These are phyloP conservation scores for Micractinium sp. DNA, from an alignment of 139 green algal genomes.

Conservation along the genomic window DNA sequence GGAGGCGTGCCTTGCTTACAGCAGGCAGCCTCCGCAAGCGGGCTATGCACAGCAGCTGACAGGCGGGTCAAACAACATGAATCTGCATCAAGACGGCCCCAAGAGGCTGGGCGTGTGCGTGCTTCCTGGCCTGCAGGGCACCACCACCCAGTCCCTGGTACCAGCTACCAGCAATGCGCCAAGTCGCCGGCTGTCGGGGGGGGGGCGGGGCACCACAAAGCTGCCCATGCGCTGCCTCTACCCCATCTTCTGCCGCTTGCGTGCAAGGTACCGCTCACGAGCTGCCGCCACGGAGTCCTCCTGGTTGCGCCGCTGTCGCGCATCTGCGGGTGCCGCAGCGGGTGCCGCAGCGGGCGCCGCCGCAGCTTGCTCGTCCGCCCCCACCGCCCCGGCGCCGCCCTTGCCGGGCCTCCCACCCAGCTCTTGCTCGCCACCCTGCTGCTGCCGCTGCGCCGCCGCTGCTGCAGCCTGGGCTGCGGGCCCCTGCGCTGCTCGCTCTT, in stretches of 20 bases:
- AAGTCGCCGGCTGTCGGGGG: no score
- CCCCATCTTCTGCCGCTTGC: constrained; percentile 62
- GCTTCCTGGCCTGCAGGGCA: no score
- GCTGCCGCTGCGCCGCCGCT: background rate
- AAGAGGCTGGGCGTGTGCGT: background rate
- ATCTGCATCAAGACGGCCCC: no score
- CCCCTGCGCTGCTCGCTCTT: background rate
- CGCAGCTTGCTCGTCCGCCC: no score
- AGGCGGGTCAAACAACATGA: no score
- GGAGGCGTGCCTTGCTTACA: no score
- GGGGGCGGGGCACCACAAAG: background rate
- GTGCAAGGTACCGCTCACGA: constrained; percentile 80
- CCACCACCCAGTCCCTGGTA: no score
- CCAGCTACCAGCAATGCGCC: no score
- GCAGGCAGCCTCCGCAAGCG: no score
- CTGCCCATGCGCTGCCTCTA: background rate
- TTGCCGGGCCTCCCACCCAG: background rate
- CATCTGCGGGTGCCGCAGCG: background rate
- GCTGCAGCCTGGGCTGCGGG: constrained; percentile 2
- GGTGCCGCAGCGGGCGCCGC: background rate
- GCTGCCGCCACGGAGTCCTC: constrained; percentile 69
- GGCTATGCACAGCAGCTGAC: no score
- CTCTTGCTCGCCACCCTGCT: background rate
- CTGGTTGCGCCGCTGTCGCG: constrained; percentile 52
- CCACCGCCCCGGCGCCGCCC: background rate